These are phyloP conservation scores for Myxozyma udenii DNA, from an alignment of 805 yeast genomes.

Conservation along the genomic window DNA sequence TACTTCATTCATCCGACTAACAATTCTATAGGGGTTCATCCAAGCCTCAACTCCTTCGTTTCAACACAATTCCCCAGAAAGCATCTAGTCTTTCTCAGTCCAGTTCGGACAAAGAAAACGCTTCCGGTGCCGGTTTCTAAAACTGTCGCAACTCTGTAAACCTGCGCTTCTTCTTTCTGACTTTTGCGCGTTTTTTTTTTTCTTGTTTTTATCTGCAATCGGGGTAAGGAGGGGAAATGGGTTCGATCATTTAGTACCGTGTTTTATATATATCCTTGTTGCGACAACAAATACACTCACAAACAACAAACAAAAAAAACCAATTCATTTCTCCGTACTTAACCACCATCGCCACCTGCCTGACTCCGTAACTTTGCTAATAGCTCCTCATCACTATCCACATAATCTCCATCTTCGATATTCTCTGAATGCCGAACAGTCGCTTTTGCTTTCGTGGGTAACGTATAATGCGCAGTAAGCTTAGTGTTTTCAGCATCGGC, in stretches of 20 bases:
- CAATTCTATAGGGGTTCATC: conserved; percentile 8
- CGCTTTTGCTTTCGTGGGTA: conserved; percentile 12
- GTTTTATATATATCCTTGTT: not conserved
- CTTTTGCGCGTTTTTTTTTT: not conserved
- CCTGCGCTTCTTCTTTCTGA: not conserved
- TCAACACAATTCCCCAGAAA: conserved; percentile 9
- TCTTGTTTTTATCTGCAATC: no score
- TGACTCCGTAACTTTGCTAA: conserved; percentile 1
- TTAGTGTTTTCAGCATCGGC: no score
- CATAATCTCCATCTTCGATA: conserved; percentile 11
- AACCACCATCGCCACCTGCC: not conserved
- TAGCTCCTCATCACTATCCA: conserved; percentile 20
- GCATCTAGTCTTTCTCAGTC: not conserved
- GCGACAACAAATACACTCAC: not conserved
- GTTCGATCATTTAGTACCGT: not conserved
- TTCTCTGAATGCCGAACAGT: conserved; percentile 21
- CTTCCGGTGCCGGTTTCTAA: not conserved
- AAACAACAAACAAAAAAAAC: not conserved
- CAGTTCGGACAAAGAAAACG: conserved; percentile 13
- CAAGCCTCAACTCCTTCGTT: conserved; percentile 27
- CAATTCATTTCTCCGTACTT: not conserved
- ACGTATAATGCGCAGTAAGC: not conserved
- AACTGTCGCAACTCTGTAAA: not conserved
- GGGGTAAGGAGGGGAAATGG: no score
- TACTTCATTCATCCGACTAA: not conserved